Base-by-base conservation (phyloP, 345 rosid species). In the Adansonia digitata region DNA sequence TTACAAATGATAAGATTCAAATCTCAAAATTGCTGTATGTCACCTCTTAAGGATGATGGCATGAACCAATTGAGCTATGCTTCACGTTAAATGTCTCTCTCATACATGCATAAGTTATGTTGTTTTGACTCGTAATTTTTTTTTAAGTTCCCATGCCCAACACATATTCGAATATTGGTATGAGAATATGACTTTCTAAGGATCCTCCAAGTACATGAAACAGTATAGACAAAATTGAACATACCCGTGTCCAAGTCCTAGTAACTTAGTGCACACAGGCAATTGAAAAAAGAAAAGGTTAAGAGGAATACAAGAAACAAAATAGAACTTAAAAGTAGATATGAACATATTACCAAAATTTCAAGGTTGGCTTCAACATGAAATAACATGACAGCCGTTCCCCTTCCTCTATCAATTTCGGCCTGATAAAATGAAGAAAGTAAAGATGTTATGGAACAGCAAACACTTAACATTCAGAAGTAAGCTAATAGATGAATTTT, bases 311-410 rank as follows among this genome's bases (percentile, higher is more conserved):
- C 3, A n/a, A 61, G 37, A 45, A 5, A 74, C 17, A 29, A 66
- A 71, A 53, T 9, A 52, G 27, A 20, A 40, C 45, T 42, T 48
- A 53, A 34, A 67, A 74, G 39, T 53, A 75, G 39, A 18, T 61
- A 51, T 49, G 67, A 42, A 65, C 35, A 72, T 75, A 39, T 29
- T 87, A 90, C 99, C 97, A 95, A 81, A 84, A 70, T 77, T 77
- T 95, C 97, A 51, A 78, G 81, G 79, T 79, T 78, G 74, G 89
- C 94, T 85, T 95, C 99, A 3, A 95, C 81, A 60, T 91, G 98
- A 84, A 95, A 90, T 72, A 95, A 75, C 90, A 93, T 91, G 76
- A 95, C 98, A 18, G 96, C 96, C 86, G 93, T 82, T 81, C 98
- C 98, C 81, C 92, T 86, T 78, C 92, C 97, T 82, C 91, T 88